These are phyloP conservation scores for Cladophialophora immunda DNA, from an alignment of 2,329 filamentous ascomycete species.

Conservation along the genomic window DNA sequence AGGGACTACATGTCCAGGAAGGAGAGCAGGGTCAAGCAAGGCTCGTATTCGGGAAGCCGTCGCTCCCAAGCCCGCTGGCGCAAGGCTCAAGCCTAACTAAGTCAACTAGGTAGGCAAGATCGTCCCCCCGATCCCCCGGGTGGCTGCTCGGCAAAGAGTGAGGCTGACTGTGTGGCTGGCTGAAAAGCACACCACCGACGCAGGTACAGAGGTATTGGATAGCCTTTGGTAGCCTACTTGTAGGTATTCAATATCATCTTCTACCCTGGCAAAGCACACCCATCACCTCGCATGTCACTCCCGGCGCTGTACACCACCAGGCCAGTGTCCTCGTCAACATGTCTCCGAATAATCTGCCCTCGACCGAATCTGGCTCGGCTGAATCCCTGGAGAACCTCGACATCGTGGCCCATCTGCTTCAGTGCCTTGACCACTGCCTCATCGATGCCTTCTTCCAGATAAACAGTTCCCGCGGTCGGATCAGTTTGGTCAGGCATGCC, in stretches of 20 bases:
- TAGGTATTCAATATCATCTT: background rate
- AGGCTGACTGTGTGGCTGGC: conserved; percentile 10
- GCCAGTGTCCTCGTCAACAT: conserved; percentile 72
- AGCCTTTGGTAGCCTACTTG: background rate
- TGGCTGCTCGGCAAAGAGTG: background rate
- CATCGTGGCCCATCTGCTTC: conserved; percentile 74
- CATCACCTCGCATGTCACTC: conserved; percentile 88
- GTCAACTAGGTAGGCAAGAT: background rate
- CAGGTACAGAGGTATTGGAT: background rate
- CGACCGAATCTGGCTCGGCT: conserved; percentile 77
- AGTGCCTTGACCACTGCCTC: conserved; percentile 73
- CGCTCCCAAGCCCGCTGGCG: background rate
- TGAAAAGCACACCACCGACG: background rate
- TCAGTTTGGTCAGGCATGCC: conserved; percentile 62
- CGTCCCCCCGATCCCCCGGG: background rate
- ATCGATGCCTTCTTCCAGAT: conserved; percentile 82
- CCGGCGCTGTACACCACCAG: conserved; percentile 83
- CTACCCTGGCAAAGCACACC: conserved; percentile 66
- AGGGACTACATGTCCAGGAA: background rate
- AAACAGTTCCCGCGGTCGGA: conserved; percentile 58
- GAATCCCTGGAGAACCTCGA: conserved; percentile 73
- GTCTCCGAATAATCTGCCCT: conserved; percentile 84
- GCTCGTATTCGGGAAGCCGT: background rate
- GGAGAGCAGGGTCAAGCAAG: background rate
- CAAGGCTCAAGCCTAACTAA: conserved; percentile 1